Evolutionary conservation across 1,284 basidiomycete genomes (phyloP), one percentile per base, ranked within the genome.

Genomic region (Cystobasidium slooffiae): DNA sequence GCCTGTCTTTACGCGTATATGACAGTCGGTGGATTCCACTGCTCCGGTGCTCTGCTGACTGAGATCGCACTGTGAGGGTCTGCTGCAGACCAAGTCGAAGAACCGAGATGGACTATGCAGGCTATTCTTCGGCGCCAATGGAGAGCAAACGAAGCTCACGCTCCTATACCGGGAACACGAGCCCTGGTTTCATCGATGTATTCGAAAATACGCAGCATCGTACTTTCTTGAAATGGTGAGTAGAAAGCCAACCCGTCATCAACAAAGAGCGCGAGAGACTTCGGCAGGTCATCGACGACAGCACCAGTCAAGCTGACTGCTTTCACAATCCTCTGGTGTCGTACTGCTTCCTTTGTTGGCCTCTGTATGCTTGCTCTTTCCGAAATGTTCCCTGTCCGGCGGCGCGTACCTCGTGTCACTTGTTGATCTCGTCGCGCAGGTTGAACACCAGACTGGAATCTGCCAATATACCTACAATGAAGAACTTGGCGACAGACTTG

Each of bases 371-470:
- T 20, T n/a, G 6, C n/a, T 22, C 56, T 41, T 39, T 1, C 18
- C 20, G 14, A 18, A 14, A 56, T 18, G 39, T 6, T 43, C 9
- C 14, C 31, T 6, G 37, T 59, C 10, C 16, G 16, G 5, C 62
- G 22, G 44, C 49, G 46, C 44, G 44, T 52, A 6, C 44, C 62
- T 52, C 44, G 8, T 49, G 22, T 20, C 22, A 12, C 37, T 62
- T 52, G 44, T 52, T 52, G 49, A 64, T 39, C 24, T 9, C 22
- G 43, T 31, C 44, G 62, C 31, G 18, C 89, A 87, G 96, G 96
- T 86, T 99, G 75, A 99, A 99, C 81, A 94, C 94, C 7, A 96
- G 96, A 82, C 87, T 99, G 46, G 93, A 97, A 80, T 85, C 88
- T 4, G 87, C 91, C 79, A 90, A 90, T 76, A 88, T 96, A 79